Evolutionary conservation across 208 protist species (phyloP).

Genomic region (Acanthamoeba sp.): DNA sequence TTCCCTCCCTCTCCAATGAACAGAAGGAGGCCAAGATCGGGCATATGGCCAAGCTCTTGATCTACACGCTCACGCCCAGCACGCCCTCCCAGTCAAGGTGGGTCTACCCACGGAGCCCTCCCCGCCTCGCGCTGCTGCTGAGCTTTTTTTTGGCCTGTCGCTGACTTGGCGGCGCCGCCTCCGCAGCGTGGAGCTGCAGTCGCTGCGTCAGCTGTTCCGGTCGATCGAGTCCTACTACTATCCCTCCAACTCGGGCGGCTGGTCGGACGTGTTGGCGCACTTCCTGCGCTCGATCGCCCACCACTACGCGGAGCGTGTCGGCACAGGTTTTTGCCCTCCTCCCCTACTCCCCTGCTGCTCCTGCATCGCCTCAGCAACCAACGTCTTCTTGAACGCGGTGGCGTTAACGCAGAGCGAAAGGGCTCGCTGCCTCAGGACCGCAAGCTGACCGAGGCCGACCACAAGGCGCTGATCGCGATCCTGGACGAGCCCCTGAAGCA

Average conservation of each 20-base stretch:
- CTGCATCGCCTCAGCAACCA: no score
- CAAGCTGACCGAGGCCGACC: constrained; percentile 1
- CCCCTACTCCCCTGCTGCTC: background rate
- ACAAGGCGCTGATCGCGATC: background rate
- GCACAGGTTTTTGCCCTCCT: constrained; percentile 7
- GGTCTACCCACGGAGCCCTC: no score
- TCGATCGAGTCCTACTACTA: constrained; percentile 65
- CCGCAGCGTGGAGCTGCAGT: background rate
- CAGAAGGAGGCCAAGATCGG: constrained; percentile 12
- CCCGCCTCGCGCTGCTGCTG: no score
- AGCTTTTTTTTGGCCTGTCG: no score
- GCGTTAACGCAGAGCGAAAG: background rate
- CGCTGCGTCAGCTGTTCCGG: constrained; percentile 10
- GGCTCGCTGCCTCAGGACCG: background rate
- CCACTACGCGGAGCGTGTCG: constrained; percentile 26
- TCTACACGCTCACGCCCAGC: constrained; percentile 30
- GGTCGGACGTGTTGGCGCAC: background rate
- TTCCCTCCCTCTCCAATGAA: no score
- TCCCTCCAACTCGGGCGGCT: constrained; percentile 44
- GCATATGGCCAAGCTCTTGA: constrained; percentile 28
- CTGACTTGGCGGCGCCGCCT: background rate
- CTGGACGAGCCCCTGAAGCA: constrained; percentile 54
- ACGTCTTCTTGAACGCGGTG: no score
- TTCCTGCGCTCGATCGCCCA: constrained; percentile 1
- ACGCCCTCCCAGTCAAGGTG: background rate